Base-by-base conservation (phyloP, 2,329 filamentous ascomycete species). In the Aspergillus fischeri region DNA sequence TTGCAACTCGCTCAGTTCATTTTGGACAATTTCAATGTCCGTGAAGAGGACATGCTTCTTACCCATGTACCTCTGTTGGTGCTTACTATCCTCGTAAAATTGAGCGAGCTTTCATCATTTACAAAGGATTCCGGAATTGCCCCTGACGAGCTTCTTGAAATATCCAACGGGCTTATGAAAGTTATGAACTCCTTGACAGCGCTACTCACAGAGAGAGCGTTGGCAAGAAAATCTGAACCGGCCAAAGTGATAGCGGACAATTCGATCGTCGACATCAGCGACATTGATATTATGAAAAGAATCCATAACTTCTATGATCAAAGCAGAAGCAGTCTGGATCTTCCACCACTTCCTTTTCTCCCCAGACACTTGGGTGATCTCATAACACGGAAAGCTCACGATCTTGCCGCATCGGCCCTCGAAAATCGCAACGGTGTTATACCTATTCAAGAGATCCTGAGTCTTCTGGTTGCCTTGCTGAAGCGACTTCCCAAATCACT, bases 1-100 rank as follows among this genome's bases (percentile, higher is more conserved):
- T 78, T 97, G 54, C 82, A 84, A 21, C 80, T 97, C 45, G 86
- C 92, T 54, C 84, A 83, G 60, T 99, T 97, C 73, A 87, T 97
- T 54, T 77, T 97, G 61, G 77, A 83, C 4, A 88, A 93, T 64
- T 99, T 99, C 80, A 97, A 97, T 72, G 84, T 97, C 51, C 86
- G 88, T 53, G 94, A 99, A 74, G 94, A 97, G 72, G 95, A 99
- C 69, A 97, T 99, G 93, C 75, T 96, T 17, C 85, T 89, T 1
- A 78, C 90, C 24, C 93, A 97, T 74, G 89, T 92, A 29, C 93
- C 93, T 35, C 75, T 95, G 28, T 82, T 89, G 53, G 82, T 86
- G 2, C 74, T 95, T n/a, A 84, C 86, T 3, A 78, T 89, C 27
- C 75, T 86, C 7, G 69, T 77, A 10, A 77, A 78, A 48, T 71